These are phyloP conservation scores for Pleurotus ostreatus DNA, from an alignment of 768 basidiomycete genomes.

Conservation along the genomic window DNA sequence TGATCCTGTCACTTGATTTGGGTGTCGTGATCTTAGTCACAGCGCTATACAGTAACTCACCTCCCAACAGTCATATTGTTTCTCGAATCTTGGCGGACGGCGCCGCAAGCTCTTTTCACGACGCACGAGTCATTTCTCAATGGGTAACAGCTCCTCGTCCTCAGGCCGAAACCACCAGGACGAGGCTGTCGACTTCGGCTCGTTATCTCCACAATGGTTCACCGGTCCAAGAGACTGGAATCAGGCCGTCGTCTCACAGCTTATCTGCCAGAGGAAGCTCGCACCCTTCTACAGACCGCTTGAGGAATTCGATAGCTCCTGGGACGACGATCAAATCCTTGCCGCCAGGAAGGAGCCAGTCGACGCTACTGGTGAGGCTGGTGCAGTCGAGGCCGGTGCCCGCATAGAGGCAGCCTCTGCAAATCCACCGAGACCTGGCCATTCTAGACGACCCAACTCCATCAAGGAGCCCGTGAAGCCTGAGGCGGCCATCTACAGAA, in stretches of 20 bases:
- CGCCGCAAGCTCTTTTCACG: background rate
- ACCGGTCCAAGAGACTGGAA: slow-evolving; percentile 87
- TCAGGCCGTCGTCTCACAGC: slow-evolving; percentile 77
- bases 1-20: background rate
- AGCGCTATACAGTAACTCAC: background rate
- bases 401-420: slow-evolving; percentile 40
- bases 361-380: slow-evolving; percentile 35
- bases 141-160: slow-evolving; percentile 83
- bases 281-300: slow-evolving; percentile 96
- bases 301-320: slow-evolving; percentile 86
- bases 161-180: slow-evolving; percentile 73
- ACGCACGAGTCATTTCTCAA: slow-evolving; percentile 23
- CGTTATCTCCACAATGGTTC: slow-evolving; percentile 80
- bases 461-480: slow-evolving; percentile 64
- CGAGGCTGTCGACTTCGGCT: slow-evolving; percentile 80
- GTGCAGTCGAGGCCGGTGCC: slow-evolving; percentile 33
- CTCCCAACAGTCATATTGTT: background rate
- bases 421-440: slow-evolving; percentile 30
- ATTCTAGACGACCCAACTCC: slow-evolving; percentile 49
- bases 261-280: slow-evolving; percentile 83
- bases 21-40: background rate
- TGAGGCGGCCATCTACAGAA: slow-evolving; percentile 79
- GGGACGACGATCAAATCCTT: slow-evolving; percentile 86
- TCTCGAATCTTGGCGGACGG: background rate
- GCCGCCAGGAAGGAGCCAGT: slow-evolving; percentile 71